A percentile compares a stretch with the other conserved stretches of the same genome.
Conservation (phyloP, 129 eudicot species). For the Cynara cardunculus region DNA sequence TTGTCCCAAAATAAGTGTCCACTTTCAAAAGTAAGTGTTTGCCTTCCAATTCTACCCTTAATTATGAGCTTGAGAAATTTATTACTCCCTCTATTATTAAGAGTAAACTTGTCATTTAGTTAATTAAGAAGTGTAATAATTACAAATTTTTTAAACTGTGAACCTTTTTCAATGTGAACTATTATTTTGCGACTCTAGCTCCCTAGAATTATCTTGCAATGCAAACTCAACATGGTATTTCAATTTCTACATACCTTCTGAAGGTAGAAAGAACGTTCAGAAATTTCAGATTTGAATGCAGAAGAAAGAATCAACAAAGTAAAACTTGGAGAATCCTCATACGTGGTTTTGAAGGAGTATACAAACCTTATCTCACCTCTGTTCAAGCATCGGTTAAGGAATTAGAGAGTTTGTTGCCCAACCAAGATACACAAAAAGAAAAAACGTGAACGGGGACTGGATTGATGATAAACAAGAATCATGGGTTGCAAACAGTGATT, state of each 20-base stretch:
- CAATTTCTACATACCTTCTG: neutral
- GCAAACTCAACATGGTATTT: neutral
- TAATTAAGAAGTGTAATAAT: neutral
- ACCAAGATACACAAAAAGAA: neutral
- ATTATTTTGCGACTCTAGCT: neutral
- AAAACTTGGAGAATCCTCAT: no score
- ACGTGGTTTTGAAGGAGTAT: no score
- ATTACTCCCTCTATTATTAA: neutral
- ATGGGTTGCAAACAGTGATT: neutral
- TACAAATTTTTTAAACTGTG: neutral
- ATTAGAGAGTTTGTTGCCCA: neutral
- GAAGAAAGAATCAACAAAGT: neutral
- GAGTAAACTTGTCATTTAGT: neutral
- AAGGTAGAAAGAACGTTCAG: neutral
- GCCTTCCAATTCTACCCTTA: neutral
- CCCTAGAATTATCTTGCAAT: neutral
- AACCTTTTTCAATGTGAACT: neutral
- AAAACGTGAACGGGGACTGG: neutral
- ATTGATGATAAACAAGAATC: neutral
- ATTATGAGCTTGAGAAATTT: neutral
- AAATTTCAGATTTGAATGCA: neutral
- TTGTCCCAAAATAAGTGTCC: neutral
- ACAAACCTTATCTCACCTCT: no score
- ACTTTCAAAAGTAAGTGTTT: neutral
- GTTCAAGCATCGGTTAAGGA: no score